These are phyloP conservation scores for Beta corolliflora DNA, from an alignment of 179 eudicot genomes.

Conservation along the genomic window DNA sequence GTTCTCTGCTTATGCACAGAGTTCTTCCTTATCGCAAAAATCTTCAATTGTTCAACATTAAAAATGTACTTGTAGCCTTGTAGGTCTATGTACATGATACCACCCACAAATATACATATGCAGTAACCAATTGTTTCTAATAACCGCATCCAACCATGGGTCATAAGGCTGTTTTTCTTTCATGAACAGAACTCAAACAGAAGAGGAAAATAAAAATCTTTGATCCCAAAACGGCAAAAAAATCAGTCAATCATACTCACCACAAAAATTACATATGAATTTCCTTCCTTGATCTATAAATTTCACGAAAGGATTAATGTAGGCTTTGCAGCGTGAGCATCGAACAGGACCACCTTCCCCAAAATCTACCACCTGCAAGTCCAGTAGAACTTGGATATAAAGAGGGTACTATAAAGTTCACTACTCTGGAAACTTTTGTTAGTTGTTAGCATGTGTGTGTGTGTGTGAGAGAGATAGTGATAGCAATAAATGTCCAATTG, in stretches of 20 bases:
- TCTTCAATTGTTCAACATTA: background rate
- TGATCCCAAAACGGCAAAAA: background rate
- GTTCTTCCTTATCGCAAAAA: background rate
- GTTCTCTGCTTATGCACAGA: background rate
- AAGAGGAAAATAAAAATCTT: background rate
- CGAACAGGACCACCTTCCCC: constrained; percentile 98
- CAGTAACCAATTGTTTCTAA: background rate
- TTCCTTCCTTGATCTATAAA: constrained; percentile 93
- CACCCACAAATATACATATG: background rate
- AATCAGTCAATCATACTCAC: constrained; percentile 45
- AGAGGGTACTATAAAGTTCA: constrained; percentile 1
- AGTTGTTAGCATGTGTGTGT: background rate
- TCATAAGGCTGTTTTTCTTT: background rate
- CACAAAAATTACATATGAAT: constrained; percentile 92
- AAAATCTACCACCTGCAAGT: constrained; percentile 82
- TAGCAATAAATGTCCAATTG: background rate
- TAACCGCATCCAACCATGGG: background rate
- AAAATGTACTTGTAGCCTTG: background rate
- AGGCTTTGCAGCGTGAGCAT: constrained; percentile 97
- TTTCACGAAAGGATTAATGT: constrained; percentile 90
- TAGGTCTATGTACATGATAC: background rate
- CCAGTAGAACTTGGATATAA: constrained; percentile 15
- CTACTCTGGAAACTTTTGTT: background rate
- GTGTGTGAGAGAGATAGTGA: background rate
- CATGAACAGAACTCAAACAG: background rate